A percentile compares a stretch with the other conserved stretches of the same genome.
Conservation (phyloP, 768 basidiomycete species). For the Russula compacta region DNA sequence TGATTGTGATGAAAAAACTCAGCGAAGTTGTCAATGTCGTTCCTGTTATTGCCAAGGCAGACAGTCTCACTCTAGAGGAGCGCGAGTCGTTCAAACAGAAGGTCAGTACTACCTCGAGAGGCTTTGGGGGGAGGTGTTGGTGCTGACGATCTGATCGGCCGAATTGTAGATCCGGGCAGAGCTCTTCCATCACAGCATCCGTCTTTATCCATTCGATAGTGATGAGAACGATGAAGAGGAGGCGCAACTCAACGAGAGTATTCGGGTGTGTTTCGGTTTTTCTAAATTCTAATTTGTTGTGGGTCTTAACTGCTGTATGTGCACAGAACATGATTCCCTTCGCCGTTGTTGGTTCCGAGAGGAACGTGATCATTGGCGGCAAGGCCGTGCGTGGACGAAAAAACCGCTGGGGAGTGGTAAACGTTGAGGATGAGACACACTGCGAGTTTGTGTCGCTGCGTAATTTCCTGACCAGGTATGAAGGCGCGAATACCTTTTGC, state of each 20-base stretch:
- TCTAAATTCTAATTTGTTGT: background rate
- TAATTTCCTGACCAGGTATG: conserved; percentile 88
- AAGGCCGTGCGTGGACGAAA: conserved; percentile 92
- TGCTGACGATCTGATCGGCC: background rate
- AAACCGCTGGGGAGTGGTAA: conserved; percentile 98
- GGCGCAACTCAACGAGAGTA: conserved; percentile 76
- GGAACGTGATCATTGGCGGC: conserved; percentile 90
- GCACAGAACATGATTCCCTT: conserved; percentile 87
- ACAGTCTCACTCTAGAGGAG: conserved; percentile 90
- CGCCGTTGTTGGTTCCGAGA: conserved; percentile 95
- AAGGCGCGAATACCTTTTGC: conserved; percentile 1
- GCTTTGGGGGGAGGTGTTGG: conserved; percentile 11
- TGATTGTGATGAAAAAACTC: conserved; percentile 98
- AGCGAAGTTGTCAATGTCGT: conserved; percentile 99
- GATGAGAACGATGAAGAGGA: conserved; percentile 96
- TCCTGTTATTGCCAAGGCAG: conserved; percentile 97
- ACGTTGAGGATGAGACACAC: conserved; percentile 92
- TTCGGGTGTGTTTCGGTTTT: conserved; percentile 53
- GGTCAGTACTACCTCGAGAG: conserved; percentile 34
- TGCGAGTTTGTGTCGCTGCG: conserved; percentile 98
- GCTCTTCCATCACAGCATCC: conserved; percentile 83
- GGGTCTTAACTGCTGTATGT: background rate
- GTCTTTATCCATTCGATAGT: conserved; percentile 93
- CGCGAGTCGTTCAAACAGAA: conserved; percentile 87
- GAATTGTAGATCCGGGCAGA: conserved; percentile 78